Evolutionary conservation across 2,329 filamentous ascomycete species (phyloP).

Genomic region (Thelonectria olida): DNA sequence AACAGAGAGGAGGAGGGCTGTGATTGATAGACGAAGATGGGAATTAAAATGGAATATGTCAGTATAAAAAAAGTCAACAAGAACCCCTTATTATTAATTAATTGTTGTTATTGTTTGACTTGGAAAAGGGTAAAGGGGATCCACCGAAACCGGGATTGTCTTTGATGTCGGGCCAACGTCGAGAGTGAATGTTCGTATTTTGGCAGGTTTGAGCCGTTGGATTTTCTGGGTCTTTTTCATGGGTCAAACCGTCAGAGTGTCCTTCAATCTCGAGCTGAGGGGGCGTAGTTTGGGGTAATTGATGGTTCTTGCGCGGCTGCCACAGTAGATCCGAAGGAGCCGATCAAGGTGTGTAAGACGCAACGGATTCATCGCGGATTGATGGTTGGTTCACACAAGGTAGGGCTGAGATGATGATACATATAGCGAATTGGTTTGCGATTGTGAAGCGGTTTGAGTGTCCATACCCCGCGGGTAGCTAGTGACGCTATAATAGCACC

Average conservation of each 20-base stretch:
- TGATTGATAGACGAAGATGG: too few species aligned
- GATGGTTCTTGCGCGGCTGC: too few species aligned
- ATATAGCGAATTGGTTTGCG: too few species aligned
- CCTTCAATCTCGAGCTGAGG: too few species aligned
- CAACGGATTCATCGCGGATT: neutral
- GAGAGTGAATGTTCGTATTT: neutral
- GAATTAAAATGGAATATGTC: too few species aligned
- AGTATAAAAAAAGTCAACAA: too few species aligned
- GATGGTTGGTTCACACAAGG: neutral
- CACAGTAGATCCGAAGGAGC: neutral
- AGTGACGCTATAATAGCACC: too few species aligned
- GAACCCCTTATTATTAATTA: neutral
- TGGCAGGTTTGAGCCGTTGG: neutral
- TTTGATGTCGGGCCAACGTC: slow-evolving; percentile 11
- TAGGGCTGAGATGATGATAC: neutral
- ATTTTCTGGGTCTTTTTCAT: neutral
- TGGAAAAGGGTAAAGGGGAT: neutral
- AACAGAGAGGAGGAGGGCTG: too few species aligned
- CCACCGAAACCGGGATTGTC: slow-evolving; percentile 14
- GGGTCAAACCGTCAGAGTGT: neutral
- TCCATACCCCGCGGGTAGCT: too few species aligned
- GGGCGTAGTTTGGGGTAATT: neutral
- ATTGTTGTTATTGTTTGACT: neutral
- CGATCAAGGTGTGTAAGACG: neutral
- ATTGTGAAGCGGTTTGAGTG: too few species aligned